Evolutionary conservation across 73 alveolate genomes (phyloP), one percentile per base, ranked within the genome.

Genomic region (Paramecium primaurelia): DNA sequence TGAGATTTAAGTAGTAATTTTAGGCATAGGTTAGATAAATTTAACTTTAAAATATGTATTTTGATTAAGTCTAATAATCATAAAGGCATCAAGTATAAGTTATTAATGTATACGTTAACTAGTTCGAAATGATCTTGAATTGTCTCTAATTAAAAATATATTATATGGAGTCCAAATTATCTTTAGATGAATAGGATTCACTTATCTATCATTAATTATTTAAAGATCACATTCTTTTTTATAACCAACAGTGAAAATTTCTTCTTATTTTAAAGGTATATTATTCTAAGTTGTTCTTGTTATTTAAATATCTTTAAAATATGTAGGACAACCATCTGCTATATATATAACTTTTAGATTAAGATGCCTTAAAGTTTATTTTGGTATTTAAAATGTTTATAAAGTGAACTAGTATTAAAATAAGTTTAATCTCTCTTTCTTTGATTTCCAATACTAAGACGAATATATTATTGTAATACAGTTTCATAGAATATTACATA

Each of bases 141-240:
- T 9, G 16, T 80, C 91, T 44, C 26, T 42, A 14, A 80, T 45
- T 25, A 80, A 45, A 47, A 44, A 80, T 5, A 80, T 26, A 49
- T 80, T 80, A 25, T 80, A 80, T 26, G 91, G 91, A 38, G 91
- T 80, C 91, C 91, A 80, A n/a, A 80, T 49, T 6, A 80, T 45
- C 45, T 80, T 80, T 4, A 28, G 0, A 28, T 80, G 91, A 3
- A 80, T 80, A 11, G 91, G 75, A 45, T 80, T 80, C 20, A 80
- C 91, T 26, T 40, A 20, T 47, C 49, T 40, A 80, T 80, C 91
- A 18, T 80, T 45, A 22, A 7, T 40, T 11, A 80, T 80, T 80
- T 40, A 25, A 8, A 80, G 16, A 80, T 80, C 91, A 6, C 91
- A 80, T 25, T 45, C 44, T 26, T 40, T 28, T 40, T 58, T 3